Evolutionary conservation across 2,329 filamentous ascomycete genomes (phyloP).

Genomic region (Tolypocladium capitatum): DNA sequence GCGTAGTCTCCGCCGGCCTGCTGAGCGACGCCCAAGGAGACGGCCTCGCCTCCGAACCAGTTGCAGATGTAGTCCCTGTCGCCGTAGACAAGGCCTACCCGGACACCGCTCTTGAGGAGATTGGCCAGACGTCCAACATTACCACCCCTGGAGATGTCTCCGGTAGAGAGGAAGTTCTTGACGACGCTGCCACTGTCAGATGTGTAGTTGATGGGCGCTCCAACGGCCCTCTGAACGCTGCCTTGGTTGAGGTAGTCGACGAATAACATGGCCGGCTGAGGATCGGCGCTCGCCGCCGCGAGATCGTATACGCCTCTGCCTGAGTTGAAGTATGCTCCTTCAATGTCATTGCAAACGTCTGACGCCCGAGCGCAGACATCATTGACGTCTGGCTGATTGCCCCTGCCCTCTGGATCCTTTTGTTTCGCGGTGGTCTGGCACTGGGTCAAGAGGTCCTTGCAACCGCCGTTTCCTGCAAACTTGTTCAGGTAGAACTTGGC

Average conservation of each 20-base stretch:
- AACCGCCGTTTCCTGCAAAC: constrained; percentile 27
- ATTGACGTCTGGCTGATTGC: constrained; percentile 23
- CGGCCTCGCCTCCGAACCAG: constrained; percentile 61
- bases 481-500: constrained; percentile 30
- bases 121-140: constrained; percentile 45
- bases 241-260: constrained; percentile 51
- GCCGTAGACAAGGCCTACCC: constrained; percentile 59
- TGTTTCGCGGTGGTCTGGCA: constrained; percentile 32
- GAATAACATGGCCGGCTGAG: constrained; percentile 51
- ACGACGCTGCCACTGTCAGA: constrained; percentile 32
- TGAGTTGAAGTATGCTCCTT: constrained; percentile 41
- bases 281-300: constrained; percentile 38
- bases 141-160: constrained; percentile 51
- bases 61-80: constrained; percentile 53
- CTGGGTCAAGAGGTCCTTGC: constrained; percentile 34
- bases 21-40: constrained; percentile 49
- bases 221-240: constrained; percentile 43
- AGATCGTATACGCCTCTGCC: constrained; percentile 49
- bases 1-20: constrained; percentile 33
- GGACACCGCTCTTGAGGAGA: constrained; percentile 48
- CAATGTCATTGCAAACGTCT: constrained; percentile 31
- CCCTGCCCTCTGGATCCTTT: constrained; percentile 27
- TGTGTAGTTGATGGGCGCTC: constrained; percentile 48
- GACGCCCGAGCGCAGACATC: constrained; percentile 40
- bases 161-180: constrained; percentile 32